Percentiles rank a stretch among this genome's conserved stretches.
Evolutionary conservation across 2,329 filamentous ascomycete genomes (phyloP).

Genomic region (Colletotrichum tofieldiae): DNA sequence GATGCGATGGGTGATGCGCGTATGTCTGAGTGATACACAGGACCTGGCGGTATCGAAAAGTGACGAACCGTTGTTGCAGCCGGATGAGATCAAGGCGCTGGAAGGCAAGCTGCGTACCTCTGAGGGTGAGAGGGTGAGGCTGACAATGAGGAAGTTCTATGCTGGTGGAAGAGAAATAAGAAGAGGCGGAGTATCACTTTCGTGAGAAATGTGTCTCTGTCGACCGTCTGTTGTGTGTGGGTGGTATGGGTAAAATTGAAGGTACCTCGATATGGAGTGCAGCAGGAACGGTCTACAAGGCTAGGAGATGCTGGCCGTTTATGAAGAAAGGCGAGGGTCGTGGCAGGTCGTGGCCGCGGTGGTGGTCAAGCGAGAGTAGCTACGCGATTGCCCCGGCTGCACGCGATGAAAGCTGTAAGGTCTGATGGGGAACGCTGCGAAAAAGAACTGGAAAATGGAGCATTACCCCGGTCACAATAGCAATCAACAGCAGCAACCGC

Average conservation of each 20-base stretch:
- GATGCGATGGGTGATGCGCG: conserved; percentile 1
- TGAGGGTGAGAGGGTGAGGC: background rate
- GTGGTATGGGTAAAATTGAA: background rate
- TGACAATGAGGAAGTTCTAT: background rate
- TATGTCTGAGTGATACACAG: background rate
- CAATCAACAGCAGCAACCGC: conserved; percentile 70
- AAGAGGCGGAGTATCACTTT: background rate
- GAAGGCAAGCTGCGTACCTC: background rate
- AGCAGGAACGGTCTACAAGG: background rate
- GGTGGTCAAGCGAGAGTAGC: conserved; percentile 24
- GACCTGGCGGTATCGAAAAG: background rate
- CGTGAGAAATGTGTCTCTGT: conserved; percentile 5
- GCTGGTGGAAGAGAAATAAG: background rate
- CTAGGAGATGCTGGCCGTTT: conserved; percentile 30
- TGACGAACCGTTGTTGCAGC: background rate
- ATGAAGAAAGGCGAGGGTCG: conserved; percentile 21
- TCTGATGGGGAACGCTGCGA: conserved; percentile 22
- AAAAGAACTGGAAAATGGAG: conserved; percentile 28
- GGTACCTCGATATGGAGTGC: conserved; percentile 3
- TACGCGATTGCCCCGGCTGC: conserved; percentile 42
- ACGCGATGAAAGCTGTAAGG: conserved; percentile 26
- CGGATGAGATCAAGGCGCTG: background rate
- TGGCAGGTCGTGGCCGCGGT: conserved; percentile 3
- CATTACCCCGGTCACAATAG: conserved; percentile 33
- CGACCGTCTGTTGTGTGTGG: background rate